phyloP scores from a whole-genome alignment of 352 stramenopile genomes.

The Pythium chondricola region DNA sequence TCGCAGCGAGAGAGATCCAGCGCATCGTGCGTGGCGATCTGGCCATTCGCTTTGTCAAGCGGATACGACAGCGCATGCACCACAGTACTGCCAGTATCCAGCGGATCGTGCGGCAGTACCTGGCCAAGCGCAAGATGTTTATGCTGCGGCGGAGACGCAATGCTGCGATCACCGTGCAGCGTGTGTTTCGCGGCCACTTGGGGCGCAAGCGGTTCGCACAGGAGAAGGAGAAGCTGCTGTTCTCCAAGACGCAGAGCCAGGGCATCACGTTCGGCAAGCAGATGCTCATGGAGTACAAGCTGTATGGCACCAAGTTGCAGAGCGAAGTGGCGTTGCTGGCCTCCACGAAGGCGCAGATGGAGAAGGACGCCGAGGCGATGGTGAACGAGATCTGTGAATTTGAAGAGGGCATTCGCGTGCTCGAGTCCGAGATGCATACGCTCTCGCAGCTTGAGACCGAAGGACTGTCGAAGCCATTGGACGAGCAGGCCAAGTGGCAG shows the following conservation, averaged over 20 bases:
- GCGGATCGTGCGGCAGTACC: slow-evolving; percentile 54
- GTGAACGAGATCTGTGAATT: slow-evolving; percentile 93
- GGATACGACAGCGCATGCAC: slow-evolving; percentile 44
- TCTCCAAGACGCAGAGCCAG: slow-evolving; percentile 90
- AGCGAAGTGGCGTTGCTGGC: slow-evolving; percentile 90
- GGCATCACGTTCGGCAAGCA: slow-evolving; percentile 94
- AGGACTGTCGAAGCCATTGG: slow-evolving; percentile 58
- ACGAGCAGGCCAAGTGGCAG: slow-evolving; percentile 83
- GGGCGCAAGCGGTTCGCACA: slow-evolving; percentile 67
- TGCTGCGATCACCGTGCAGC: slow-evolving; percentile 77
- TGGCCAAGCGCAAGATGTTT: slow-evolving; percentile 49
- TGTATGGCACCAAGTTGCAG: slow-evolving; percentile 92
- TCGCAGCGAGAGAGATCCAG: slow-evolving; percentile 82
- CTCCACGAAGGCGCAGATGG: slow-evolving; percentile 83
- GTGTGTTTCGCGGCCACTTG: slow-evolving; percentile 83
- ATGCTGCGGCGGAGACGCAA: slow-evolving; percentile 42
- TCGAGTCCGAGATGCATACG: slow-evolving; percentile 92
- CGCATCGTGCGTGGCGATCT: slow-evolving; percentile 80
- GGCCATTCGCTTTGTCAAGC: slow-evolving; percentile 44
- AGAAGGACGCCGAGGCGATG: slow-evolving; percentile 84
- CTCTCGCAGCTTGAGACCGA: slow-evolving; percentile 90
- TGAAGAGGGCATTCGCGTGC: slow-evolving; percentile 84
- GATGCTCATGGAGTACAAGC: slow-evolving; percentile 94
- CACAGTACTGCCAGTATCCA: slow-evolving; percentile 75
- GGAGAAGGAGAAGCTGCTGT: slow-evolving; percentile 94